Conservation (phyloP, 257 asterid genomes). For the Avicennia marina region DNA sequence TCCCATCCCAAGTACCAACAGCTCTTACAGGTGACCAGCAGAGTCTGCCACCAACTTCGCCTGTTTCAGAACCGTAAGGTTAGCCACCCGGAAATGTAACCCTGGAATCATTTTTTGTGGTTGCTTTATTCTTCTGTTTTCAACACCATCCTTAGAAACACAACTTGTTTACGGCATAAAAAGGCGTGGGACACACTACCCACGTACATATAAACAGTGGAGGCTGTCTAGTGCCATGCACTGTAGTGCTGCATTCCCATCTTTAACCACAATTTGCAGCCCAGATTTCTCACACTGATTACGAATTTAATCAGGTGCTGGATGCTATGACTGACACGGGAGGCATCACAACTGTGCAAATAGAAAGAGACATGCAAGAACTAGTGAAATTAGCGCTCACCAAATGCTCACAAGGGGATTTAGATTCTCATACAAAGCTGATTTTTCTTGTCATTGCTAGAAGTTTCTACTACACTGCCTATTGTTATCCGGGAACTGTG, state of each 20-base stretch:
- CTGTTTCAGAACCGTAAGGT: background rate
- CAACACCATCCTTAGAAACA: no score
- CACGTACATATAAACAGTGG: no score
- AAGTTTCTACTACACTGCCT: conserved; percentile 38
- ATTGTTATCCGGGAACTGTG: conserved; percentile 25
- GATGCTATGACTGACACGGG: background rate
- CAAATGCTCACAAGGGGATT: conserved; percentile 9
- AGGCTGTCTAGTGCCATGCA: no score
- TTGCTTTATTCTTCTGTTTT: no score
- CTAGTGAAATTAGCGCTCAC: conserved; percentile 30
- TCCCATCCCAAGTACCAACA: background rate
- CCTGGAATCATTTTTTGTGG: no score
- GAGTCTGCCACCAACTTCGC: background rate
- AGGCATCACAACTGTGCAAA: conserved; percentile 7
- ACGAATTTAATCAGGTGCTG: background rate
- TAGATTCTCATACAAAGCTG: conserved; percentile 30
- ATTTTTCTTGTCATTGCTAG: conserved; percentile 35
- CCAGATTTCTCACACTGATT: no score
- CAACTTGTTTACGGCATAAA: no score
- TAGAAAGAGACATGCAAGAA: conserved; percentile 38
- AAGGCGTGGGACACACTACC: no score
- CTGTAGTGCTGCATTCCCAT: no score
- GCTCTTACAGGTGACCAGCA: background rate
- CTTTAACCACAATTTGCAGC: no score
- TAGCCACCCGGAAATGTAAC: background rate